Evolutionary conservation across 768 basidiomycete genomes (phyloP), one percentile per base, ranked within the genome.

Genomic region (Tulasnella sp.): DNA sequence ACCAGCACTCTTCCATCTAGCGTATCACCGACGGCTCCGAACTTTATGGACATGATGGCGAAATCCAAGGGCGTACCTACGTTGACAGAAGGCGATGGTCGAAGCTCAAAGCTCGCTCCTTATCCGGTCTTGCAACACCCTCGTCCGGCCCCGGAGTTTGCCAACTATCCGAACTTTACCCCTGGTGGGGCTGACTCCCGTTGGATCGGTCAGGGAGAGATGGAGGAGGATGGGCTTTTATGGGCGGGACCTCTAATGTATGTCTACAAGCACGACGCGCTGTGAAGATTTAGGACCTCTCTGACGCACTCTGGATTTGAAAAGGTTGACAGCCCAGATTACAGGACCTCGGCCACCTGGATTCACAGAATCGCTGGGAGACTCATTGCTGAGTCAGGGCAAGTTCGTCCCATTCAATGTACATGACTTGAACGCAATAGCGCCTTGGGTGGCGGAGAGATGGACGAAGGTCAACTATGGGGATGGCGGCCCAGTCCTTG

Each of bases 381-480:
- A 38, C 34, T 38, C 15, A 17, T 19, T 58, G 2, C 34, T 49
- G 27, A 29, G 34, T 17, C 58, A 65, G 34, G 50, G 54, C 30
- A 38, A 83, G 51, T 89, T 83, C 68, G 80, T 80, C 5, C 87
- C 86, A 10, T 81, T 90, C 61, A 77, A 76, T 0, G 84, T 81
- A 81, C 72, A 73, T 19, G 88, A 90, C 68, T 71, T 91, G 41
- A 75, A 76, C 67, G 76, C 80, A 30, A 80, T 89, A 60, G 85
- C 88, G 41, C 88, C 86, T 2, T 90, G 88, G 88, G 78, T 90
- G 73, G 77, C 83, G 60, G 79, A 82, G 55, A 74, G 73, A 58
- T 76, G 87, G 59, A 78, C 81, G 29, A 82, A 75, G 66, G 78
- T 74, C 66, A 82, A 89, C 62, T 76, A 81, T 60, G 88, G 88